Evolutionary conservation across 805 yeast species (phyloP).

Genomic region (Suhomyces faveliae): DNA sequence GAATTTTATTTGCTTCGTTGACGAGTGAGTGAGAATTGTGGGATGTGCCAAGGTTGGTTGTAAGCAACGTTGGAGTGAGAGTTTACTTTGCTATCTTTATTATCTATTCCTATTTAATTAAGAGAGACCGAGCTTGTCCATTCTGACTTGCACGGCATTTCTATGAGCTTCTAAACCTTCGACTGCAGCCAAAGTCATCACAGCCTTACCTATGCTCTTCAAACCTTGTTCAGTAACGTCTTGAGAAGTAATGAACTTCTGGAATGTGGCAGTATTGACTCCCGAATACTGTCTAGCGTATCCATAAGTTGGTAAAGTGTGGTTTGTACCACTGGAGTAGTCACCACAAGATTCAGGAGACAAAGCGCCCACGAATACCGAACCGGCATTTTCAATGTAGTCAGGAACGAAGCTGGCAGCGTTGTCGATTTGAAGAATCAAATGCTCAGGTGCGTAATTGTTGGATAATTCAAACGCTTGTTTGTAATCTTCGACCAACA

Average conservation of each 20-base stretch:
- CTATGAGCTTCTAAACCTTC: slow-evolving; percentile 98
- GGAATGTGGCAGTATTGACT: slow-evolving; percentile 93
- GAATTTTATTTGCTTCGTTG: too few relatives aligned
- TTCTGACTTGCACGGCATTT: slow-evolving; percentile 92
- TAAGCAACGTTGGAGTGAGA: too few relatives aligned
- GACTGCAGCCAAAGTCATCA: slow-evolving; percentile 90
- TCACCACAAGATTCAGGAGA: slow-evolving; percentile 99
- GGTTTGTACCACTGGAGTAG: slow-evolving; percentile 97
- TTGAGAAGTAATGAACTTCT: slow-evolving; percentile 92
- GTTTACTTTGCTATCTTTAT: background rate
- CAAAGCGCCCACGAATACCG: slow-evolving; percentile 92
- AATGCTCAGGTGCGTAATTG: slow-evolving; percentile 95
- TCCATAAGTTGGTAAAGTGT: slow-evolving; percentile 97
- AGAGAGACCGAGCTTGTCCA: slow-evolving; percentile 70
- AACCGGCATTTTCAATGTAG: slow-evolving; percentile 87
- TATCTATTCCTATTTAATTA: background rate
- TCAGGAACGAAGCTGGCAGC: slow-evolving; percentile 70
- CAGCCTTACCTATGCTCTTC: slow-evolving; percentile 89
- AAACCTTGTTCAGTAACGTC: slow-evolving; percentile 84
- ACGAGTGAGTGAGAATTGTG: too few relatives aligned
- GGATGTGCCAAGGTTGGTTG: too few relatives aligned
- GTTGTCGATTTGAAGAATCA: slow-evolving; percentile 83
- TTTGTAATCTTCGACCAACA: slow-evolving; percentile 64
- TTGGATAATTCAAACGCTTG: slow-evolving; percentile 88
- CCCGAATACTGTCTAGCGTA: slow-evolving; percentile 98